These are phyloP conservation scores for Aspergillus sp. DNA, from an alignment of 2,329 filamentous ascomycete genomes.

Conservation along the genomic window DNA sequence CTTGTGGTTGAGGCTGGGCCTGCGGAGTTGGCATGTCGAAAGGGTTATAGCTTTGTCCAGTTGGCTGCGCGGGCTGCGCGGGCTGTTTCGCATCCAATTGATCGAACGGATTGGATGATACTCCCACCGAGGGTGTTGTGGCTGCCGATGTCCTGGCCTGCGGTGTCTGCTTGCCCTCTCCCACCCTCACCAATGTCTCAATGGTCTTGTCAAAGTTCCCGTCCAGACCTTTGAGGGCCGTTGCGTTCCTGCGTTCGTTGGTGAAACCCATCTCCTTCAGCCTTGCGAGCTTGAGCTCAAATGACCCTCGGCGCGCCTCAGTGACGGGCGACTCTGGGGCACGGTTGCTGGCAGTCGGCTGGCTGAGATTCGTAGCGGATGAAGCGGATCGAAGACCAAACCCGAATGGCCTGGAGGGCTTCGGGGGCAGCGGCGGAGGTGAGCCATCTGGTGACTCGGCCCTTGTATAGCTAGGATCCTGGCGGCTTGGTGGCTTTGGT, in stretches of 20 bases:
- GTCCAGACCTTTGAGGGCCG: slow-evolving; percentile 77
- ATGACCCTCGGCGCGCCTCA: slow-evolving; percentile 31
- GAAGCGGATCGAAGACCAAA: slow-evolving; percentile 68
- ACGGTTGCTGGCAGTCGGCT: slow-evolving; percentile 58
- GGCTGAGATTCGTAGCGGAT: slow-evolving; percentile 65
- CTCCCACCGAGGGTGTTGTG: slow-evolving; percentile 19
- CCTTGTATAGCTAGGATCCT: slow-evolving; percentile 57
- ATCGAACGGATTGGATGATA: slow-evolving; percentile 69
- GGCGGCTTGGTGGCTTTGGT: slow-evolving; percentile 48
- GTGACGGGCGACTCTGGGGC: slow-evolving; percentile 25
- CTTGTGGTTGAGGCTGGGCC: slow-evolving; percentile 26
- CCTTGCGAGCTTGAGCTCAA: slow-evolving; percentile 73
- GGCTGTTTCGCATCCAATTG: slow-evolving; percentile 43
- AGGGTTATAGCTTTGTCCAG: slow-evolving; percentile 61
- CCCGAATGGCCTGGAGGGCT: slow-evolving; percentile 60
- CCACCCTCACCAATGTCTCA: slow-evolving; percentile 78
- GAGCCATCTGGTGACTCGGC: slow-evolving; percentile 51
- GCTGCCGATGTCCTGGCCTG: slow-evolving; percentile 57
- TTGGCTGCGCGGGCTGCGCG: slow-evolving; percentile 31
- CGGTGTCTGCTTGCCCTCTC: slow-evolving; percentile 59
- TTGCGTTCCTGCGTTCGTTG: slow-evolving; percentile 77
- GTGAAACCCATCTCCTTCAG: slow-evolving; percentile 89
- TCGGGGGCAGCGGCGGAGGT: slow-evolving; percentile 59
- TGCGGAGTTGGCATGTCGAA: slow-evolving; percentile 55
- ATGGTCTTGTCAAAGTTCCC: slow-evolving; percentile 85